Evolutionary conservation across 257 asterid species (phyloP).

Genomic region (Echium plantagineum): DNA sequence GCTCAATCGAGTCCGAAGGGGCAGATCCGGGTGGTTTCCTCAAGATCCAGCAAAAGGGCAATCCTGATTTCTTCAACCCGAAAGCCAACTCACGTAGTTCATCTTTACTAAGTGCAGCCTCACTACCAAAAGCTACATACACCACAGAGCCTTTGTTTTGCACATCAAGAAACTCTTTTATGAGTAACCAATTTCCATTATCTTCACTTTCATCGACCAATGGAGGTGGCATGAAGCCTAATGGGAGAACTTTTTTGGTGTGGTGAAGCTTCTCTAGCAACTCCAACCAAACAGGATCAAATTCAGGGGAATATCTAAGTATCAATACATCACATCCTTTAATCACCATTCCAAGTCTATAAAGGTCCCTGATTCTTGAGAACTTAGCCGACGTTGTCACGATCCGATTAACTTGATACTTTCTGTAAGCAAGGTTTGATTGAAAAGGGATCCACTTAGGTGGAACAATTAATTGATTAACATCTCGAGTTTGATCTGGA

Average conservation of each 20-base stretch:
- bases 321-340: background rate
- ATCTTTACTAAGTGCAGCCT: constrained; percentile 6
- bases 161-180: background rate
- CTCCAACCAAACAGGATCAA: constrained; percentile 2
- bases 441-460: constrained; percentile 6
- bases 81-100: constrained; percentile 24
- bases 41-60: constrained; percentile 25
- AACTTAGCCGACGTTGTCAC: background rate
- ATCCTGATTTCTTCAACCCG: constrained; percentile 19
- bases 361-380: background rate
- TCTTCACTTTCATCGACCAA: background rate
- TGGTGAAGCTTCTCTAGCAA: constrained; percentile 1
- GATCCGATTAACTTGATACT: background rate
- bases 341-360: constrained; percentile 1
- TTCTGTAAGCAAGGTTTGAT: background rate
- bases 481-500: background rate
- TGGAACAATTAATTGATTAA: background rate
- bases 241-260: background rate
- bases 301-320: background rate
- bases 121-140: constrained; percentile 3
- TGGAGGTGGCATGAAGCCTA: constrained; percentile 1
- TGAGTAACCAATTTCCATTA: background rate
- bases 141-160: constrained; percentile 2
- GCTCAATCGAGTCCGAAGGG: background rate
- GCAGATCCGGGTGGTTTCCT: constrained; percentile 3